Conservation (phyloP, 75 land plant genomes). For the Picea glauca region DNA sequence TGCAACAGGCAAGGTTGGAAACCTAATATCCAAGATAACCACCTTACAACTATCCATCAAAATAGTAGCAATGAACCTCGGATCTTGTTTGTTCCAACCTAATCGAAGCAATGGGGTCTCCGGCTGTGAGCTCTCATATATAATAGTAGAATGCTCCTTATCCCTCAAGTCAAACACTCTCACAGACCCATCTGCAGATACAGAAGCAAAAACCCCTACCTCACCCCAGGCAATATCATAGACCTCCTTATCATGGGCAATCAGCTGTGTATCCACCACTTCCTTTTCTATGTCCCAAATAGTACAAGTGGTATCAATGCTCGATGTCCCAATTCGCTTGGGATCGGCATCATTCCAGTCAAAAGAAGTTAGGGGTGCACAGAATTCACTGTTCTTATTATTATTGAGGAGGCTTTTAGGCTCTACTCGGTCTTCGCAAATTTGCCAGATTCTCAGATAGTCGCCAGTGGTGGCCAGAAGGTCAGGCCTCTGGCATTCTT, state of each 20-base stretch:
- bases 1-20: constrained; percentile 85
- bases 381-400: constrained; percentile 49
- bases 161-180: constrained; percentile 87
- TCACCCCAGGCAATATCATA: constrained; percentile 98
- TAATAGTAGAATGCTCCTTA: constrained; percentile 93
- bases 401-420: constrained; percentile 43
- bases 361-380: constrained; percentile 45
- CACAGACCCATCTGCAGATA: constrained; percentile 93
- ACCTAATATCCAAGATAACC: constrained; percentile 81
- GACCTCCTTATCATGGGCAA: constrained; percentile 97
- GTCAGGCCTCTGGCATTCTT: constrained; percentile 44
- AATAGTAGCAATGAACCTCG: constrained; percentile 84
- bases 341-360: constrained; percentile 54
- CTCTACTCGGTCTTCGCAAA: constrained; percentile 41
- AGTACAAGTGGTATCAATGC: constrained; percentile 52
- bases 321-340: constrained; percentile 43
- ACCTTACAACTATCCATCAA: constrained; percentile 85
- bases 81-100: constrained; percentile 95
- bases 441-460: constrained; percentile 45
- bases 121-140: constrained; percentile 88
- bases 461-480: constrained; percentile 48
- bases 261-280: constrained; percentile 87
- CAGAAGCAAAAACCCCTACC: constrained; percentile 89
- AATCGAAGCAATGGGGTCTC: constrained; percentile 79
- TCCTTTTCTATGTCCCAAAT: constrained; percentile 59